Percentiles rank a stretch among this genome's conserved stretches.
phyloP scores from a whole-genome alignment of 345 rosid genomes.

The Dipteronia sinensis region DNA sequence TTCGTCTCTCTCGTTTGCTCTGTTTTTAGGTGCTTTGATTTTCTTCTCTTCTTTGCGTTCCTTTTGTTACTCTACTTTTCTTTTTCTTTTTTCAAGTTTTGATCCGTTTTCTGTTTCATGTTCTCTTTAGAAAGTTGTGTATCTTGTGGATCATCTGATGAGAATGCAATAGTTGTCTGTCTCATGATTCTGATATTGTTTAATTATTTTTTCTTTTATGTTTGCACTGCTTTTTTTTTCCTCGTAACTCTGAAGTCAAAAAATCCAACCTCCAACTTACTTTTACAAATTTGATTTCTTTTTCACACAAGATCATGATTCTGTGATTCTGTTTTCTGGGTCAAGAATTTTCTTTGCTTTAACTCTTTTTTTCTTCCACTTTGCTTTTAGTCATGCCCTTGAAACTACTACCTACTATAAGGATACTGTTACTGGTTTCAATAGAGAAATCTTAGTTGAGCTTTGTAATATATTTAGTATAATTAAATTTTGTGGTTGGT shows the following conservation, averaged over 20 bases:
- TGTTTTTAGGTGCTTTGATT: background rate
- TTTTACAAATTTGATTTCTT: background rate
- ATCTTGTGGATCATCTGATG: background rate
- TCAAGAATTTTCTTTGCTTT: background rate
- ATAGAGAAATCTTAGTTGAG: slow-evolving; percentile 3
- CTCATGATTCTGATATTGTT: background rate
- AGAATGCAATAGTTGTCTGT: background rate
- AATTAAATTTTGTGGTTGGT: slow-evolving; percentile 21
- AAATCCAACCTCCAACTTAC: background rate
- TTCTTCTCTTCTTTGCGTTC: background rate
- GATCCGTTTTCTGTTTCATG: background rate
- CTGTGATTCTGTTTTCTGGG: background rate
- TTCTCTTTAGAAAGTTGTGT: background rate
- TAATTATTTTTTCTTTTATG: background rate
- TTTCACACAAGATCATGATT: background rate
- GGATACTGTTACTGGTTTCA: background rate
- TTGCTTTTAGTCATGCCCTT: slow-evolving; percentile 1
- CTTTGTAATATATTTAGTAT: background rate
- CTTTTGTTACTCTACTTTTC: background rate
- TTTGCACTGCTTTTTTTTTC: background rate
- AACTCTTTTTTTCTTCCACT: background rate
- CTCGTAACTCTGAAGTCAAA: background rate
- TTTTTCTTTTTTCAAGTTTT: background rate
- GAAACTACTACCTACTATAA: background rate
- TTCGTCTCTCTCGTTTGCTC: background rate